These are phyloP conservation scores for Trichopus zeylanicus DNA, from an alignment of 116 monocot genomes.

Conservation along the genomic window DNA sequence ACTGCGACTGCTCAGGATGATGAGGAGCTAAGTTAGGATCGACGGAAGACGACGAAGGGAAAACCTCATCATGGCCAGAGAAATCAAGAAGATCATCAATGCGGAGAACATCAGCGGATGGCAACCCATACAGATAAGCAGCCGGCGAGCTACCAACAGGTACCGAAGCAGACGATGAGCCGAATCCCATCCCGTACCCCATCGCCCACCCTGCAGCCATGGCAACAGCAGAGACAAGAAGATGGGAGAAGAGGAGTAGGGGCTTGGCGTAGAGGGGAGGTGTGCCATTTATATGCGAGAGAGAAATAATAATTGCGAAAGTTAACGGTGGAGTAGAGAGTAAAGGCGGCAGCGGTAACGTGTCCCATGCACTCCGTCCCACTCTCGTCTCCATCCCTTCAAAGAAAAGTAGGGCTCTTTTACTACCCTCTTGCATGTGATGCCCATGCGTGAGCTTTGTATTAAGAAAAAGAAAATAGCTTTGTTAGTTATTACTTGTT, in stretches of 20 bases:
- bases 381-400: not conserved
- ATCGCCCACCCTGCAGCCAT: constrained; percentile 23
- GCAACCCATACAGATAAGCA: constrained; percentile 30
- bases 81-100: constrained; percentile 47
- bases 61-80: constrained; percentile 17
- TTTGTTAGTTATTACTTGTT: no score
- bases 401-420: not conserved
- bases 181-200: no score
- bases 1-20: not conserved
- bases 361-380: not conserved
- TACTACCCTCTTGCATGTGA: no score
- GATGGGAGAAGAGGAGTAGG: not conserved
- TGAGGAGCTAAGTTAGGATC: not conserved
- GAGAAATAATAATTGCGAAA: no score
- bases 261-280: not conserved
- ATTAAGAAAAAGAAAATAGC: no score
- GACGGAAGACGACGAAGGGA: constrained; percentile 2
- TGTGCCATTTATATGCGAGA: no score
- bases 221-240: not conserved
- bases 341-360: not conserved
- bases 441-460: no score
- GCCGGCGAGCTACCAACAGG: constrained; percentile 1
- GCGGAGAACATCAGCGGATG: constrained; percentile 16
- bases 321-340: not conserved
- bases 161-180: not conserved